Base-by-base conservation (phyloP, 1,139 yeast genomes). In the Saccharomyces hybrid region DNA sequence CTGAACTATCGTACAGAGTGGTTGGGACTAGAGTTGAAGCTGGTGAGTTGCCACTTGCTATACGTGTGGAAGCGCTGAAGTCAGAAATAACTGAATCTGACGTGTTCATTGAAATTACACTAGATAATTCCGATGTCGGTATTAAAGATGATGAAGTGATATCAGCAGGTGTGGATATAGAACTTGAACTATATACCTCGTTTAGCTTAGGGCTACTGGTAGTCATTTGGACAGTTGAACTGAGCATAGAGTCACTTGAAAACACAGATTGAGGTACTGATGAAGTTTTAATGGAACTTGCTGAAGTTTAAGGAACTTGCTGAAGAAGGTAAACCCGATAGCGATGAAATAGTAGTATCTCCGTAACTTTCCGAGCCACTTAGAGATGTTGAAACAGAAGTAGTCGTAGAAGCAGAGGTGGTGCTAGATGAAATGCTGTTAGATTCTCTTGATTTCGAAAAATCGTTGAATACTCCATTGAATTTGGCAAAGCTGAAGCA, bases 181-280 rank as follows among this genome's bases (percentile, higher is more conserved):
- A 29, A 29, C 34, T 29, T 29, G n/a, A 29, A 29, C 6, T 29
- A 29, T 29, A 29, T 29, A 11, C 34, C n/a, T 29, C 26, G 6
- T 24, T 24, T 24, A 24, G 26, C 26, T 5, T 24, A 24, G 26
- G 26, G 5, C 5, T 24, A 24, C 42, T 44, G 19, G 49, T 44
- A 21, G 29, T 29, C 8, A 21, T 29, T 5, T 38, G 24, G n/a
- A 47, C 21, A 14, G 52, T 50, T 5, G 52, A 50, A 12, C 42
- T 44, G 19, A 48, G 19, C 16, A n/a, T 12, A 49, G 29, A 11
- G 32, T 5, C 7, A 29, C 34, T 29, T 29, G 34, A 29, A 56
- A n/a, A 55, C 53, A 16, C 49, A 46, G 27, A 59, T 54, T 21
- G 56, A 42, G 16, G 34, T 32, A 16, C 31, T 34, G 47, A 26